Evolutionary conservation across 148 eudicot genomes (phyloP).

Genomic region (Silene uniflora): DNA sequence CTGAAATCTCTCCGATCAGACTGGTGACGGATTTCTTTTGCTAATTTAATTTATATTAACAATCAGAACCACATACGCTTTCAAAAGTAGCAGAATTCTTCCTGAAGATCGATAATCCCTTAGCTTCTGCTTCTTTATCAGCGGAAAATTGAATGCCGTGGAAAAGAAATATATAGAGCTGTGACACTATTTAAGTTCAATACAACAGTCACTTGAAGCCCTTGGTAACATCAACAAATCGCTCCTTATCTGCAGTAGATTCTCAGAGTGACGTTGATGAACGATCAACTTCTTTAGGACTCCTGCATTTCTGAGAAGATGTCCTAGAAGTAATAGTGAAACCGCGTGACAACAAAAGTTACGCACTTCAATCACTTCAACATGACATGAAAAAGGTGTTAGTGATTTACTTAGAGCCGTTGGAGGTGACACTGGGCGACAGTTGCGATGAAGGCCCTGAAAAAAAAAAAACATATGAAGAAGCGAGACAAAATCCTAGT

Average conservation of each 20-base stretch:
- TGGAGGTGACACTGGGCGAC: background rate
- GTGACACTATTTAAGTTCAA: background rate
- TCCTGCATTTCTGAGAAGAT: background rate
- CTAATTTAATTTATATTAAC: no score
- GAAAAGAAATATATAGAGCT: no score
- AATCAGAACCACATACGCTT: no score
- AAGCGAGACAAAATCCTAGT: no score
- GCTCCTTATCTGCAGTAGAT: background rate
- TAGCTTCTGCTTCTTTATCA: no score
- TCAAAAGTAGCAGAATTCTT: no score
- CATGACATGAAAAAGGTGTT: background rate
- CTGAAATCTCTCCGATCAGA: no score
- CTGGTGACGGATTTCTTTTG: no score
- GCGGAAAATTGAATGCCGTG: no score
- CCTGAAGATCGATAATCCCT: no score
- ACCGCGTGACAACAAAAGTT: background rate
- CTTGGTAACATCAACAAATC: conserved; percentile 7
- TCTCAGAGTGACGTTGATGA: background rate
- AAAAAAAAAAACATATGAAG: no score
- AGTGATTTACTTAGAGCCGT: background rate
- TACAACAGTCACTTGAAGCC: conserved; percentile 6
- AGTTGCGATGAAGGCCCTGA: no score
- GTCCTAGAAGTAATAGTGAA: background rate
- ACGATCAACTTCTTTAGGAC: background rate
- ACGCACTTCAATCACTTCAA: background rate